Evolutionary conservation across 495 filamentous ascomycete species (phyloP).

Genomic region (Aspergillus ellipticus): DNA sequence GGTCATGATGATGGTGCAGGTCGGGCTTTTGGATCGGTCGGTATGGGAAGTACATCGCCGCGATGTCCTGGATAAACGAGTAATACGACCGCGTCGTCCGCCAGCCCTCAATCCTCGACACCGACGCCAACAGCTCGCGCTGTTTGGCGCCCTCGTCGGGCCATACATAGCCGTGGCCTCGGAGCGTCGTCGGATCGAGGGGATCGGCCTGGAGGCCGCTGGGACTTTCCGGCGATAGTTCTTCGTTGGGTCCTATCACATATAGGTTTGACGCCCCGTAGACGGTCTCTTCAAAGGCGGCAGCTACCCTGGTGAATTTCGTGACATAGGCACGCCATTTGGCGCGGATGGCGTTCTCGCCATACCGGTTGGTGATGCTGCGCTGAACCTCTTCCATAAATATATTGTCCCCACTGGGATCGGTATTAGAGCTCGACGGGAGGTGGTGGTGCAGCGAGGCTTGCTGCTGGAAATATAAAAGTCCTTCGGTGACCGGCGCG

Average conservation of each 20-base stretch:
- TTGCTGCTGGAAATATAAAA: constrained; percentile 81
- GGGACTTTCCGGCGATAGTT: constrained; percentile 44
- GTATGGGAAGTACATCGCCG: constrained; percentile 46
- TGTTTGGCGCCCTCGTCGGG: constrained; percentile 72
- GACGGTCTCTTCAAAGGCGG: constrained; percentile 91
- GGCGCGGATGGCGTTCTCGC: constrained; percentile 82
- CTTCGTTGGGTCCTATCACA: constrained; percentile 63
- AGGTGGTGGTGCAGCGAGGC: constrained; percentile 53
- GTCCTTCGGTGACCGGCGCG: constrained; percentile 73
- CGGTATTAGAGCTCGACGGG: constrained; percentile 44
- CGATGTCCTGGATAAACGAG: constrained; percentile 81
- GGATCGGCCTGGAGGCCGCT: constrained; percentile 42
- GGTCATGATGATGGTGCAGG: constrained; percentile 87
- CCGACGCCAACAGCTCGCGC: constrained; percentile 82
- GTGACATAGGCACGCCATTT: constrained; percentile 89
- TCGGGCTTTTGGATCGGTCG: constrained; percentile 81
- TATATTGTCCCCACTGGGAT: constrained; percentile 80
- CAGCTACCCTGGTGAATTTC: constrained; percentile 86
- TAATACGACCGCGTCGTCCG: constrained; percentile 91
- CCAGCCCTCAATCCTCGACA: constrained; percentile 93
- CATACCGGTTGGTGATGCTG: constrained; percentile 80
- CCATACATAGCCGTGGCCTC: constrained; percentile 96
- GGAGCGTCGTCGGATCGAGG: constrained; percentile 55
- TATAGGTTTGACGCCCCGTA: constrained; percentile 90
- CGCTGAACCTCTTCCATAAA: constrained; percentile 85